These are phyloP conservation scores for Bigelowiella natans DNA, from an alignment of 78 protist genomes.

Conservation along the genomic window DNA sequence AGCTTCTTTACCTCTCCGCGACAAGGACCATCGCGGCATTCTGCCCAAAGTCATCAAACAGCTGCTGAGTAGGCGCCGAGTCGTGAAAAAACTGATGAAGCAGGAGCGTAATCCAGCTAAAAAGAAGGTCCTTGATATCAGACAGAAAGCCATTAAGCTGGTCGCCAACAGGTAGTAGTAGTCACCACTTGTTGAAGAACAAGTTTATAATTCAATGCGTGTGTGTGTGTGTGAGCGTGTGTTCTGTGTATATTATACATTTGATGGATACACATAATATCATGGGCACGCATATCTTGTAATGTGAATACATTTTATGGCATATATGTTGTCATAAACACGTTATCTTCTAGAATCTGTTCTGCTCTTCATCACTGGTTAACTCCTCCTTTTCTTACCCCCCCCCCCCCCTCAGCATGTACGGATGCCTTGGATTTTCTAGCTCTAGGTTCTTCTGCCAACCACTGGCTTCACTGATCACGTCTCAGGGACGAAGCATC, in stretches of 20 bases:
- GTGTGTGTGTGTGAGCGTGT: too few relatives aligned
- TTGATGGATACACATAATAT: too few relatives aligned
- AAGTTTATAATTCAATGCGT: too few relatives aligned
- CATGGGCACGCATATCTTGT: too few relatives aligned
- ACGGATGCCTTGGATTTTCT: slow-evolving; percentile 95
- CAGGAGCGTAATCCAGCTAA: not conserved
- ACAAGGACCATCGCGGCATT: slow-evolving; percentile 5
- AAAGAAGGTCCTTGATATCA: not conserved
- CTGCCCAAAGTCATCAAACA: slow-evolving; percentile 30
- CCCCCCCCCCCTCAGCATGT: too few relatives aligned
- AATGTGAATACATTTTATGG: too few relatives aligned
- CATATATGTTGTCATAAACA: too few relatives aligned
- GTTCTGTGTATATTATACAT: too few relatives aligned
- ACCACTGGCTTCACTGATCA: slow-evolving; percentile 88
- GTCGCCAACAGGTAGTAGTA: slow-evolving; percentile 33
- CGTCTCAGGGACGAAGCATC: slow-evolving; percentile 78
- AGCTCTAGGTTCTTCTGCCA: slow-evolving; percentile 86
- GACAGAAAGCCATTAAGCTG: slow-evolving; percentile 40
- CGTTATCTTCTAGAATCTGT: too few relatives aligned
- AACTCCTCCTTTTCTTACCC: not conserved
- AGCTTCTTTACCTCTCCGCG: not conserved
- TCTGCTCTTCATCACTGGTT: not conserved
- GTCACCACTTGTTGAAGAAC: too few relatives aligned
- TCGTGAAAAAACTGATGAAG: slow-evolving; percentile 22
- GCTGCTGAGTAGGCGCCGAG: slow-evolving; percentile 1